These are phyloP conservation scores for Suhomyces bribrorum DNA, from an alignment of 1,139 yeast genomes.

Conservation along the genomic window DNA sequence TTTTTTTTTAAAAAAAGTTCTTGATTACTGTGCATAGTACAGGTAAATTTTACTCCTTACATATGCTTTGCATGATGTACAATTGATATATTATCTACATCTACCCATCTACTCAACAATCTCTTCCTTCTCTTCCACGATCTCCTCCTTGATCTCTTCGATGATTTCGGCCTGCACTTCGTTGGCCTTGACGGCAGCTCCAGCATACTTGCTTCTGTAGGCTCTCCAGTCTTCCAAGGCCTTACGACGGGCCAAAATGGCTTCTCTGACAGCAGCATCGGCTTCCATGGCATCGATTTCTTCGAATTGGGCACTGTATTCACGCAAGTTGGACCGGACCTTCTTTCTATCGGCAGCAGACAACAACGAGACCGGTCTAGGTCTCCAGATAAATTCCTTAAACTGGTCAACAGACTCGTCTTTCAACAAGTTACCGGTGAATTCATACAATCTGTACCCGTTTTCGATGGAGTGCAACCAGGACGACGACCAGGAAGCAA, in stretches of 20 bases:
- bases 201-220: slow-evolving; percentile 66
- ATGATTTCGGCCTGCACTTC: slow-evolving; percentile 64
- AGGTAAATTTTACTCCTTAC: too few relatives aligned
- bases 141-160: slow-evolving; percentile 66
- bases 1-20: too few relatives aligned
- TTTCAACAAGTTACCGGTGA: slow-evolving; percentile 73
- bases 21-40: too few relatives aligned
- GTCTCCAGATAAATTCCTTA: slow-evolving; percentile 95
- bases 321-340: slow-evolving; percentile 86
- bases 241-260: slow-evolving; percentile 81
- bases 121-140: slow-evolving; percentile 81
- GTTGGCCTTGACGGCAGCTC: slow-evolving; percentile 48
- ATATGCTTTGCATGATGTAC: too few relatives aligned
- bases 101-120: slow-evolving; percentile 58
- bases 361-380: slow-evolving; percentile 83
- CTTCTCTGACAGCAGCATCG: slow-evolving; percentile 86
- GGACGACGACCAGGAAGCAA: slow-evolving; percentile 84
- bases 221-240: slow-evolving; percentile 82
- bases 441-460: slow-evolving; percentile 86
- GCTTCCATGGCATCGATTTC: slow-evolving; percentile 97
- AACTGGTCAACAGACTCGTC: slow-evolving; percentile 82
- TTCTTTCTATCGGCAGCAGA: slow-evolving; percentile 80
- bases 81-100: too few relatives aligned
- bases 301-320: slow-evolving; percentile 90
- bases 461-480: slow-evolving; percentile 87